These are phyloP conservation scores for Suhomyces choctaworum DNA, from an alignment of 1,139 yeast genomes.

Conservation along the genomic window DNA sequence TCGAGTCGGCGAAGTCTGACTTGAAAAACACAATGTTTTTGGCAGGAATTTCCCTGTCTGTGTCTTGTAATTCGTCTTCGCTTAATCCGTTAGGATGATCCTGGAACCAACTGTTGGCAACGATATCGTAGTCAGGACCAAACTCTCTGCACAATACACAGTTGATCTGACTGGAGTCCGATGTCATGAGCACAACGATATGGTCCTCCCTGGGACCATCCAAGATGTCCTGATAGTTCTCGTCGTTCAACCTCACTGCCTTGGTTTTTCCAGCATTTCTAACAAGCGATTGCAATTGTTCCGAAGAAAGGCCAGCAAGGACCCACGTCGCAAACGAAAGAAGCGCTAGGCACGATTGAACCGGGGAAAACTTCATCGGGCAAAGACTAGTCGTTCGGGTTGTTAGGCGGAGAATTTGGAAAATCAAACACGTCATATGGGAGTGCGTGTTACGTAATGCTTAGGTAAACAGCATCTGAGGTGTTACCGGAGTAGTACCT, in stretches of 20 bases:
- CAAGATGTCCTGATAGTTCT: constrained; percentile 58
- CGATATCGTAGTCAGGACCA: constrained; percentile 60
- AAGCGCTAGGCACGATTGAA: constrained; percentile 14
- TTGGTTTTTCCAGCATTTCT: constrained; percentile 22
- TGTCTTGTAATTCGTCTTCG: constrained; percentile 30
- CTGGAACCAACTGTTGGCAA: constrained; percentile 59
- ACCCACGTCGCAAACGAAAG: constrained; percentile 12
- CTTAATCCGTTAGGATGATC: constrained; percentile 40
- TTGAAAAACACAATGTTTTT: constrained; percentile 63
- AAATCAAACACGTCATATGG: constrained; percentile 12
- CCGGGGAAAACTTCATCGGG: constrained; percentile 12
- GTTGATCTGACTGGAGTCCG: constrained; percentile 69
- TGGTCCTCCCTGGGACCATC: constrained; percentile 73
- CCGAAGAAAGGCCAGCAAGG: constrained; percentile 31
- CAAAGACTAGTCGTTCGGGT: too few relatives aligned
- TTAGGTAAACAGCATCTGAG: too few relatives aligned
- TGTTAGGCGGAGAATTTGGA: background rate
- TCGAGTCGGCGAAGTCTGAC: constrained; percentile 66
- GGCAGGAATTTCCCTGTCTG: constrained; percentile 23
- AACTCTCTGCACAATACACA: constrained; percentile 75
- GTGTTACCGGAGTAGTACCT: too few relatives aligned
- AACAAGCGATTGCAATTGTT: constrained; percentile 27
- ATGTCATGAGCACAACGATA: constrained; percentile 67
- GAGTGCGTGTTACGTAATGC: background rate
- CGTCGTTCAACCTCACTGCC: constrained; percentile 51